Percentiles rank a stretch among this genome's conserved stretches.
Conservation (phyloP, 805 yeast genomes). For the Blastobotrys attinorum region DNA sequence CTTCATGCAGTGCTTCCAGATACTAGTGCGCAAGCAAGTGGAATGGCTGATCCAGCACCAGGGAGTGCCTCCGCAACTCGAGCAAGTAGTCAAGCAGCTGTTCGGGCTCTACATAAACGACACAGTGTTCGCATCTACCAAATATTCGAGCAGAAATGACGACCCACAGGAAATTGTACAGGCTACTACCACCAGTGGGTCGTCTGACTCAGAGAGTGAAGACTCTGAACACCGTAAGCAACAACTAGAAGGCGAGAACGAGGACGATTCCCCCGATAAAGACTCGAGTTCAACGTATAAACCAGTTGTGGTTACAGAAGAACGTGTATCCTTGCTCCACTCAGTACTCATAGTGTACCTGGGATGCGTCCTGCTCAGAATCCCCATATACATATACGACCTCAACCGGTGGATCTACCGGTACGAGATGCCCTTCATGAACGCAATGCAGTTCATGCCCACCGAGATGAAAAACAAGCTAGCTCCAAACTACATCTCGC, state of each 20-base stretch:
- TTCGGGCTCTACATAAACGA: slow-evolving; percentile 20
- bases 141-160: background rate
- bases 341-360: slow-evolving; percentile 28
- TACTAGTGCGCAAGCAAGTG: slow-evolving; percentile 42
- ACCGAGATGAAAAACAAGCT: slow-evolving; percentile 7
- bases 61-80: slow-evolving; percentile 20
- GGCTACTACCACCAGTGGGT: slow-evolving; percentile 3
- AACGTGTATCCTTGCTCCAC: slow-evolving; percentile 4
- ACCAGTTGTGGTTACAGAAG: slow-evolving; percentile 34
- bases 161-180: background rate
- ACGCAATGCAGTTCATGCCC: slow-evolving; percentile 12
- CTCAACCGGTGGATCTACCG: slow-evolving; percentile 22
- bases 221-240: slow-evolving; percentile 5
- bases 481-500: slow-evolving; percentile 4
- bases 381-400: slow-evolving; percentile 23
- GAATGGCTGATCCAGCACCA: slow-evolving; percentile 31
- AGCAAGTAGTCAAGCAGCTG: slow-evolving; percentile 14
- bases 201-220: slow-evolving; percentile 15
- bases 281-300: slow-evolving; percentile 4
- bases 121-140: slow-evolving; percentile 14
- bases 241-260: slow-evolving; percentile 9
- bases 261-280: slow-evolving; percentile 2
- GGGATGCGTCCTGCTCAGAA: slow-evolving; percentile 16
- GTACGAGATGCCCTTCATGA: slow-evolving; percentile 26
- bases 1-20: slow-evolving; percentile 43